phyloP scores from a whole-genome alignment of 192 early-diverging fungal genomes.

The Lunasporangiospora selenospora region DNA sequence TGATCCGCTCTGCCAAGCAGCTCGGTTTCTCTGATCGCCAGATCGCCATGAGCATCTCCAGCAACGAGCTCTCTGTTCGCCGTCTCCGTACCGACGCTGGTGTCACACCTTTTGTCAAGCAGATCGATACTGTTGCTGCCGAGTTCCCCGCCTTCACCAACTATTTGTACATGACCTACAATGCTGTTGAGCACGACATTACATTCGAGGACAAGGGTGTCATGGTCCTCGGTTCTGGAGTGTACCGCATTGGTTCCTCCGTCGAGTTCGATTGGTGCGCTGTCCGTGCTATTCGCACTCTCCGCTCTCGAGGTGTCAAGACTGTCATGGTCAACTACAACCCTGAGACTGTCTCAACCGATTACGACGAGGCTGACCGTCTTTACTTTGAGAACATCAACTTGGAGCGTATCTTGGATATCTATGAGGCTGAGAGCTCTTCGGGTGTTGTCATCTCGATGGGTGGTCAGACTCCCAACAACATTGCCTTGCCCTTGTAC shows the following conservation, averaged over 20 bases:
- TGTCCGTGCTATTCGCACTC: constrained; percentile 93
- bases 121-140: constrained; percentile 98
- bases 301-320: constrained; percentile 86
- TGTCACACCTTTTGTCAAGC: constrained; percentile 96
- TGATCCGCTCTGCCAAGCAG: constrained; percentile 85
- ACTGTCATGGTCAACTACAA: constrained; percentile 99
- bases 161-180: constrained; percentile 99
- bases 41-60: constrained; percentile 67
- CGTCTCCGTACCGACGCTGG: constrained; percentile 79
- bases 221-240: constrained; percentile 97
- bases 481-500: constrained; percentile 92
- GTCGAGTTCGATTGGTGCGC: constrained; percentile 99
- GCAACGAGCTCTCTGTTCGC: constrained; percentile 92
- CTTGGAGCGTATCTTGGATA: constrained; percentile 94
- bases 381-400: constrained; percentile 98
- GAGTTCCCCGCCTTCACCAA: constrained; percentile 99
- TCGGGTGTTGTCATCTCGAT: constrained; percentile 92
- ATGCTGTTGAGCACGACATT: constrained; percentile 92
- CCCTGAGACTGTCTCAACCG: constrained; percentile 99
- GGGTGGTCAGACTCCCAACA: constrained; percentile 98
- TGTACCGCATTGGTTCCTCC: constrained; percentile 97
- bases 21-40: constrained; percentile 97
- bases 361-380: constrained; percentile 98
- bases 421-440: constrained; percentile 91
- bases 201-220: constrained; percentile 92